Conservation (phyloP, 2,329 filamentous ascomycete genomes). For the Colletotrichum caudatum region DNA sequence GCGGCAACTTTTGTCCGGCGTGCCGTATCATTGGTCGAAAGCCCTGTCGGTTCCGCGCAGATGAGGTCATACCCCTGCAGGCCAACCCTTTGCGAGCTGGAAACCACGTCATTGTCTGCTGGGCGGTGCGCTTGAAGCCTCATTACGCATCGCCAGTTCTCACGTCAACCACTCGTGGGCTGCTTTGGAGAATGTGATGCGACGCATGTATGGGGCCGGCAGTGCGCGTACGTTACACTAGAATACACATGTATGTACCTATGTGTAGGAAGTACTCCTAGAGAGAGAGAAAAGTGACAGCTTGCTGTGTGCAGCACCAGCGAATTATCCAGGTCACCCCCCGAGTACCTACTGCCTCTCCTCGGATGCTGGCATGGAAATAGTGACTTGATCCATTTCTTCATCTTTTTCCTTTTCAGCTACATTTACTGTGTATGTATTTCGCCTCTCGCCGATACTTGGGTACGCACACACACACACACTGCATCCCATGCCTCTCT, state of each 20-base stretch:
- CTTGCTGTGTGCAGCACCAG: neutral
- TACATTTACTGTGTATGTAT: neutral
- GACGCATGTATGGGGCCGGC: neutral
- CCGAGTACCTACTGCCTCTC: neutral
- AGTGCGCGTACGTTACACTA: neutral
- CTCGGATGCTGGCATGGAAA: no score
- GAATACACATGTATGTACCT: neutral
- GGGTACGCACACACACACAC: neutral
- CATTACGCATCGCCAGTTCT: constrained; percentile 36
- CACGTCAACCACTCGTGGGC: neutral
- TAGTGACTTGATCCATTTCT: neutral
- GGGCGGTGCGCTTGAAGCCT: constrained; percentile 9
- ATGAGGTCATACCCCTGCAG: constrained; percentile 33
- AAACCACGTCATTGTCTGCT: constrained; percentile 38
- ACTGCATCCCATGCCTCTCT: neutral
- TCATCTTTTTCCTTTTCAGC: neutral
- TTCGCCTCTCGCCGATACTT: neutral
- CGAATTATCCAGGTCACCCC: neutral
- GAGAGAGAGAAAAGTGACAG: neutral
- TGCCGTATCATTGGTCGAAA: constrained; percentile 2
- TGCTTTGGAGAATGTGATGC: neutral
- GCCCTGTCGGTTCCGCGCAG: neutral
- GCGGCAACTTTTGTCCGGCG: constrained; percentile 10
- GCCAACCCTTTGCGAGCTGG: constrained; percentile 17
- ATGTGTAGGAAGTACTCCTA: neutral